Evolutionary conservation across 2,329 filamentous ascomycete species (phyloP).

Genomic region (Pseudogymnoascus sp.): DNA sequence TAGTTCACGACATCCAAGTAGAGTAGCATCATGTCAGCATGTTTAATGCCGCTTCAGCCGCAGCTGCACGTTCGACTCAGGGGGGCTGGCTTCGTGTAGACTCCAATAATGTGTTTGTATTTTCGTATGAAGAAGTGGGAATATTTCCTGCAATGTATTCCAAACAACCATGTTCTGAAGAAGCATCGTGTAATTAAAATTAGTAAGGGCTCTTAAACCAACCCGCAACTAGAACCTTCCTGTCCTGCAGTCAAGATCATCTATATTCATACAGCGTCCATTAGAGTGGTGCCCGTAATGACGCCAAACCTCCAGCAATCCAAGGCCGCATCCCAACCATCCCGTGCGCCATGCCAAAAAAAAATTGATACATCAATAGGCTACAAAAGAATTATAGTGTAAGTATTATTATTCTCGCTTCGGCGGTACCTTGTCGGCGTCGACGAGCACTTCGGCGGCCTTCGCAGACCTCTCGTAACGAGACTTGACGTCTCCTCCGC

Average conservation of each 20-base stretch:
- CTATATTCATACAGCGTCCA: slow-evolving; percentile 7
- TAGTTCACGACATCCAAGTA: neutral
- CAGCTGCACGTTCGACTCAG: neutral
- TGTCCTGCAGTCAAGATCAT: slow-evolving; percentile 7
- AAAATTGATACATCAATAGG: slow-evolving; percentile 1
- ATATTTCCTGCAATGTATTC: slow-evolving; percentile 3
- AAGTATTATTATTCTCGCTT: slow-evolving; percentile 9
- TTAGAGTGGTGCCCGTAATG: slow-evolving; percentile 3
- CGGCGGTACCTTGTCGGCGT: slow-evolving; percentile 10
- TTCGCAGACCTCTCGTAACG: slow-evolving; percentile 24
- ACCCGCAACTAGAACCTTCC: slow-evolving; percentile 7
- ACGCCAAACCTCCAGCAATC: slow-evolving; percentile 4
- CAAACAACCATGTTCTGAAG: slow-evolving; percentile 6
- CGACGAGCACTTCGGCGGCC: slow-evolving; percentile 23
- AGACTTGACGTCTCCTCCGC: slow-evolving; percentile 21
- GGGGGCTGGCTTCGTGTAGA: neutral
- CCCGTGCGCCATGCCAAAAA: slow-evolving; percentile 3
- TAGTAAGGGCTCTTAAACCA: slow-evolving; percentile 5
- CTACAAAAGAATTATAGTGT: slow-evolving; percentile 5
- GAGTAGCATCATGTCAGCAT: neutral
- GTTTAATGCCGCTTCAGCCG: neutral
- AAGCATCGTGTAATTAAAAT: slow-evolving; percentile 7
- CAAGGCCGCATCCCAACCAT: slow-evolving; percentile 6
- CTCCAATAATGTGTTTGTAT: slow-evolving; percentile 1
- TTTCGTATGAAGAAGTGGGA: neutral